Evolutionary conservation across 176 grass and related monocot species (phyloP).

Genomic region (Ensete glaucum): DNA sequence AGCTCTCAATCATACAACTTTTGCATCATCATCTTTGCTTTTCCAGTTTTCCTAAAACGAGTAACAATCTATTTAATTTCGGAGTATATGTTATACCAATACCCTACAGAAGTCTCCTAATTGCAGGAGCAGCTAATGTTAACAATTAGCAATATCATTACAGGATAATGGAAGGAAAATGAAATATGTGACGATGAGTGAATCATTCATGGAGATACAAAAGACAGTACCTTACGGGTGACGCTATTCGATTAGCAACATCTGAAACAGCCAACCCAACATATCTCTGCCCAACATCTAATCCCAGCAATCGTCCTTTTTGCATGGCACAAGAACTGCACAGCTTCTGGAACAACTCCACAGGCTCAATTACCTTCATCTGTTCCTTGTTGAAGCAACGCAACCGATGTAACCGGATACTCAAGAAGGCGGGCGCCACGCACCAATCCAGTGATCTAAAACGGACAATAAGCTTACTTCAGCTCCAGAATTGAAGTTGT

Average conservation of each 20-base stretch:
- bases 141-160: not conserved
- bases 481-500: too few species aligned
- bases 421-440: not conserved
- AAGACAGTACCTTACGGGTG: conserved; percentile 49
- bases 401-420: not conserved
- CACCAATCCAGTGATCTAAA: not conserved
- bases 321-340: conserved; percentile 21
- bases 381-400: not conserved
- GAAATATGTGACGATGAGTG: not conserved
- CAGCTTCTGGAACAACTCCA: conserved; percentile 53
- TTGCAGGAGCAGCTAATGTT: too few species aligned
- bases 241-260: conserved; percentile 41
- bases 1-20: too few species aligned
- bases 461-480: not conserved
- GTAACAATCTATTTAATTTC: too few species aligned
- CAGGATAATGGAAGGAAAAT: not conserved
- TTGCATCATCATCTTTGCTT: too few species aligned
- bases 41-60: too few species aligned
- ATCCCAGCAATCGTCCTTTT: conserved; percentile 47
- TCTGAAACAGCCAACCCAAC: conserved; percentile 74
- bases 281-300: conserved; percentile 82
- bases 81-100: too few species aligned
- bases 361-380: conserved; percentile 65
- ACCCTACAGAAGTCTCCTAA: too few species aligned
- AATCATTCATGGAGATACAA: not conserved